Conservation (phyloP, 2,329 filamentous ascomycete genomes). For the Penicillium sp. region DNA sequence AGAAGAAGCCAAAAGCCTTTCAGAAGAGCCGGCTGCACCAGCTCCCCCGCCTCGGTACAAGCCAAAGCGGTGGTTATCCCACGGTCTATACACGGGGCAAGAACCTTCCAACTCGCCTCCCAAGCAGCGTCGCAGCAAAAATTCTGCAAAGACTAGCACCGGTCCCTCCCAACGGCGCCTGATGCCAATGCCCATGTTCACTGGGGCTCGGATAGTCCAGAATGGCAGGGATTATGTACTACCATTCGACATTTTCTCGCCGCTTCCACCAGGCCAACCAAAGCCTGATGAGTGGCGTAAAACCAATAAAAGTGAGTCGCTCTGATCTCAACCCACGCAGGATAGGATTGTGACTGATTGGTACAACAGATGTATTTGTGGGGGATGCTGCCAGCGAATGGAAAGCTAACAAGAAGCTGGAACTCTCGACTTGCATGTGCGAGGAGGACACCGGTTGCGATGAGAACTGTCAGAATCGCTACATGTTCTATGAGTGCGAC, state of each 20-base stretch:
- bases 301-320: conserved; percentile 77
- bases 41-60: conserved; percentile 34
- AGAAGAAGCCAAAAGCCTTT: conserved; percentile 16
- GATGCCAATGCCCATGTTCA: conserved; percentile 78
- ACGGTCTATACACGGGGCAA: conserved; percentile 88
- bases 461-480: conserved; percentile 88
- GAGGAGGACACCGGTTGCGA: conserved; percentile 76
- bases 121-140: conserved; percentile 52
- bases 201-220: conserved; percentile 70
- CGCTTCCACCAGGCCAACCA: conserved; percentile 79
- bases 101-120: conserved; percentile 53
- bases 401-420: conserved; percentile 75
- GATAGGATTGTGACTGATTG: background rate
- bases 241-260: conserved; percentile 87
- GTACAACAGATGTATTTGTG: conserved; percentile 75
- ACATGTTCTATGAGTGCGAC: conserved; percentile 98
- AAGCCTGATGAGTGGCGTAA: conserved; percentile 93
- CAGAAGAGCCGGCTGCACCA: conserved; percentile 23
- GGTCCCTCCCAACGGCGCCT: conserved; percentile 42
- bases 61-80: conserved; percentile 75
- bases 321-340: background rate
- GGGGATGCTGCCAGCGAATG: conserved; percentile 78
- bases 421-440: conserved; percentile 79
- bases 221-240: conserved; percentile 80
- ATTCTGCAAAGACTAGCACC: conserved; percentile 35